phyloP scores from a whole-genome alignment of 179 eudicot species.

The Drosera spatulata region DNA sequence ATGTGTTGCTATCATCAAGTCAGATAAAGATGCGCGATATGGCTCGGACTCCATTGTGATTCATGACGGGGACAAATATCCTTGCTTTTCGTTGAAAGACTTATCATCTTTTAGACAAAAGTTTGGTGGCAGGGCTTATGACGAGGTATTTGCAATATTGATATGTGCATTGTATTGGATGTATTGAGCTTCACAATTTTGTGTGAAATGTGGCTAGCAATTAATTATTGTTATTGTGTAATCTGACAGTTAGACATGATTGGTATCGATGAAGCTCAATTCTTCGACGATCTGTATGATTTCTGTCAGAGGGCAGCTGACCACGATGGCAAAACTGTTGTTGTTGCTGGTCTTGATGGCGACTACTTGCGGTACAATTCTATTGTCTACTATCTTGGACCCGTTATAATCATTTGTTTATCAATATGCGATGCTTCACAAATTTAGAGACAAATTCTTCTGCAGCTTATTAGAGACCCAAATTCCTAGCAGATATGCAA shows the following conservation, averaged over 20 bases:
- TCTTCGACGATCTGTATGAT: conserved; percentile 75
- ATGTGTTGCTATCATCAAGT: conserved; percentile 71
- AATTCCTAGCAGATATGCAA: no score
- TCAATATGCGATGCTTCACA: no score
- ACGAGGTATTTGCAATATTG: conserved; percentile 35
- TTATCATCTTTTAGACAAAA: conserved; percentile 40
- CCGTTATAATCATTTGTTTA: no score
- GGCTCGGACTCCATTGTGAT: conserved; percentile 73
- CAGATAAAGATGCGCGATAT: conserved; percentile 70
- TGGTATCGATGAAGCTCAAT: conserved; percentile 94
- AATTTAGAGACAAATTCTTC: no score
- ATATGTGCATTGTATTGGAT: no score
- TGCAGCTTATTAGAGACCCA: no score
- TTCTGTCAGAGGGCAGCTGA: conserved; percentile 83
- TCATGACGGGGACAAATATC: conserved; percentile 78
- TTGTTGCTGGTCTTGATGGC: conserved; percentile 90
- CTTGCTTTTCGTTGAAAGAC: conserved; percentile 67
- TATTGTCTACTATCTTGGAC: no score
- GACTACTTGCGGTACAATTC: conserved; percentile 66
- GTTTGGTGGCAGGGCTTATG: conserved; percentile 57
- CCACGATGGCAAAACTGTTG: conserved; percentile 58
- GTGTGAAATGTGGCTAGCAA: no score
- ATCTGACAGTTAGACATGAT: conserved; percentile 87
- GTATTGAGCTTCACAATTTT: no score
- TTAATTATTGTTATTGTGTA: no score